These are phyloP conservation scores for Penicillium glabrum DNA, from an alignment of 2,329 filamentous ascomycete genomes.

Conservation along the genomic window DNA sequence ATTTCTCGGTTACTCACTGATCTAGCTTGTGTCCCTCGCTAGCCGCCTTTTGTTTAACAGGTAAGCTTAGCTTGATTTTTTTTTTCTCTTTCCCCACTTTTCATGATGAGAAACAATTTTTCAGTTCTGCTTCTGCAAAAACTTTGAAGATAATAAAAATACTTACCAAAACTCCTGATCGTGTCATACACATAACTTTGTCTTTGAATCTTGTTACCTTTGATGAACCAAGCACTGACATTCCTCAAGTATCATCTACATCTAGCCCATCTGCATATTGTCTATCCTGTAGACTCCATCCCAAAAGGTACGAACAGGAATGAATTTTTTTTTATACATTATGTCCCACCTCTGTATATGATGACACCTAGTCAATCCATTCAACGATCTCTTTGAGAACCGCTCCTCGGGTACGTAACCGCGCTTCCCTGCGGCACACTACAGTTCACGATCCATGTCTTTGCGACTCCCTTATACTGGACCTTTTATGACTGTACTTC, in stretches of 20 bases:
- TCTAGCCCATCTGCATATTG: conserved; percentile 7
- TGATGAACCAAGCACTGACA: conserved; percentile 19
- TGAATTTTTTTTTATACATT: conserved; percentile 1
- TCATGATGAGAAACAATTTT: conserved; percentile 43
- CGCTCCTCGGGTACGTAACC: conserved; percentile 35
- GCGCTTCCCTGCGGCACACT: conserved; percentile 16
- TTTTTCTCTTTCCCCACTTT: conserved; percentile 1
- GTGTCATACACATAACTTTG: conserved; percentile 11
- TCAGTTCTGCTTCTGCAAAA: conserved; percentile 66
- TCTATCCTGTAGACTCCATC: background rate
- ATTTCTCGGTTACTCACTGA: background rate
- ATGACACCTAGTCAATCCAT: conserved; percentile 65
- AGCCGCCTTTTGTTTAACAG: background rate
- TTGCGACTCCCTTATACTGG: conserved; percentile 45
- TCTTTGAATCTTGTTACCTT: conserved; percentile 7
- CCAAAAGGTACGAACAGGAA: conserved; percentile 24
- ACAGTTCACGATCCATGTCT: conserved; percentile 25
- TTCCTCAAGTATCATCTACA: conserved; percentile 10
- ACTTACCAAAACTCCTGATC: conserved; percentile 58
- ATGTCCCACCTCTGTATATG: conserved; percentile 34
- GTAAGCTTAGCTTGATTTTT: conserved; percentile 13
- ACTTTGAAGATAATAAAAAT: conserved; percentile 58
- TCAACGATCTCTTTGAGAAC: conserved; percentile 54
- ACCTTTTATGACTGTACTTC: conserved; percentile 29
- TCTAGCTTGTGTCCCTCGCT: background rate